Evolutionary conservation across 2,329 filamentous ascomycete species (phyloP).

Genomic region (Aspergillus spinulosporus): DNA sequence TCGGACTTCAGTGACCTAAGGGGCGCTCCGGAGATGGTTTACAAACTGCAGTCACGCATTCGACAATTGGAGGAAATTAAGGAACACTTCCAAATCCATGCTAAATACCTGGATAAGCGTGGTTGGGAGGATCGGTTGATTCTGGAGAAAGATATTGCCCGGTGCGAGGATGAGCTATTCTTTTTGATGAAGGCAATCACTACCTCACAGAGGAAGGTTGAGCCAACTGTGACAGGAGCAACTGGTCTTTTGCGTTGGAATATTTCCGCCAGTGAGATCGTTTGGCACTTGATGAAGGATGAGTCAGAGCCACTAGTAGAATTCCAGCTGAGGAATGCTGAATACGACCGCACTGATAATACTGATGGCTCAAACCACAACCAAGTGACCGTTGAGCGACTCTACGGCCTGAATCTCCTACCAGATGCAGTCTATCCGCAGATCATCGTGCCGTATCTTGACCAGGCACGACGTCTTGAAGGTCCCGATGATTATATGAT

Average conservation of each 20-base stretch:
- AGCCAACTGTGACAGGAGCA: slow-evolving; percentile 64
- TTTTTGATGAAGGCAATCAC: slow-evolving; percentile 99
- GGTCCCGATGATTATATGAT: slow-evolving; percentile 78
- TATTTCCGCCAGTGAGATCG: slow-evolving; percentile 90
- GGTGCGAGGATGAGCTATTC: slow-evolving; percentile 95
- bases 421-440: slow-evolving; percentile 90
- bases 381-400: slow-evolving; percentile 79
- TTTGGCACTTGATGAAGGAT: slow-evolving; percentile 93
- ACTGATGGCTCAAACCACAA: slow-evolving; percentile 97
- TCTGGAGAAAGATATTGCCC: slow-evolving; percentile 85
- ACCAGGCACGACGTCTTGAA: slow-evolving; percentile 59
- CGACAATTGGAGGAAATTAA: slow-evolving; percentile 95
- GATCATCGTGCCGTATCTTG: slow-evolving; percentile 88
- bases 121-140: slow-evolving; percentile 88
- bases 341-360: slow-evolving; percentile 95
- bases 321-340: slow-evolving; percentile 84
- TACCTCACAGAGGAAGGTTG: slow-evolving; percentile 82
- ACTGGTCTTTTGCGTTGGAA: slow-evolving; percentile 86
- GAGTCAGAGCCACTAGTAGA: slow-evolving; percentile 86
- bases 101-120: slow-evolving; percentile 78
- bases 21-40: slow-evolving; percentile 90
- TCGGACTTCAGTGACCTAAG: slow-evolving; percentile 97
- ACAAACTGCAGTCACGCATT: slow-evolving; percentile 86
- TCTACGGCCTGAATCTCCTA: slow-evolving; percentile 86
- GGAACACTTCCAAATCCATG: slow-evolving; percentile 89